phyloP scores from a whole-genome alignment of 805 yeast species.

The Candida jianshihensis region DNA sequence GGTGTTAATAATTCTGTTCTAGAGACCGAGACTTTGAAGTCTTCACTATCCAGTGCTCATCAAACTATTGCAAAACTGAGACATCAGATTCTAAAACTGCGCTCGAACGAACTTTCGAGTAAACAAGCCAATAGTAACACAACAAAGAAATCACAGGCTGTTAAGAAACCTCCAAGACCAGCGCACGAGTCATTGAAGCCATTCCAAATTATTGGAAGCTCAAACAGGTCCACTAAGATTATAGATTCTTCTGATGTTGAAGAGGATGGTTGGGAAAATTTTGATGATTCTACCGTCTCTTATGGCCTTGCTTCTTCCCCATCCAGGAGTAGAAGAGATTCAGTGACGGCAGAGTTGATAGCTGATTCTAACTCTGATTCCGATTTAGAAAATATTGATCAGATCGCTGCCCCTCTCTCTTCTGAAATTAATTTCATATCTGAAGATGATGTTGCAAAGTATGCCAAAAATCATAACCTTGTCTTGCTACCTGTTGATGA shows the following conservation, averaged over 20 bases:
- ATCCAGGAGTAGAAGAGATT: slow-evolving; percentile 5
- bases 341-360: slow-evolving; percentile 9
- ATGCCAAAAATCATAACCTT: slow-evolving; percentile 24
- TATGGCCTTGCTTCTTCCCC: slow-evolving; percentile 6
- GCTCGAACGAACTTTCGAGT: slow-evolving; percentile 17
- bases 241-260: slow-evolving; percentile 16
- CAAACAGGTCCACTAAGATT: slow-evolving; percentile 20
- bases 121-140: slow-evolving; percentile 10
- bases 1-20: slow-evolving; percentile 39
- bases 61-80: slow-evolving; percentile 55
- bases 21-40: slow-evolving; percentile 59
- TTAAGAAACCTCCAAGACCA: slow-evolving; percentile 9
- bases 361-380: slow-evolving; percentile 20
- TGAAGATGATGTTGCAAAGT: slow-evolving; percentile 22
- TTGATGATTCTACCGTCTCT: slow-evolving; percentile 15
- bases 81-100: slow-evolving; percentile 23
- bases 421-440: slow-evolving; percentile 16
- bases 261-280: slow-evolving; percentile 24
- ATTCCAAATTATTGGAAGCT: slow-evolving; percentile 14
- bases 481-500: slow-evolving; percentile 22
- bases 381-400: slow-evolving; percentile 19
- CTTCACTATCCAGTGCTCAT: slow-evolving; percentile 60
- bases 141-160: slow-evolving; percentile 6
- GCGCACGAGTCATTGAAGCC: slow-evolving; percentile 9
- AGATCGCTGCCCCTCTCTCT: slow-evolving; percentile 16